These are phyloP conservation scores for Kwoniella europaea DNA, from an alignment of 768 basidiomycete species.

Conservation along the genomic window DNA sequence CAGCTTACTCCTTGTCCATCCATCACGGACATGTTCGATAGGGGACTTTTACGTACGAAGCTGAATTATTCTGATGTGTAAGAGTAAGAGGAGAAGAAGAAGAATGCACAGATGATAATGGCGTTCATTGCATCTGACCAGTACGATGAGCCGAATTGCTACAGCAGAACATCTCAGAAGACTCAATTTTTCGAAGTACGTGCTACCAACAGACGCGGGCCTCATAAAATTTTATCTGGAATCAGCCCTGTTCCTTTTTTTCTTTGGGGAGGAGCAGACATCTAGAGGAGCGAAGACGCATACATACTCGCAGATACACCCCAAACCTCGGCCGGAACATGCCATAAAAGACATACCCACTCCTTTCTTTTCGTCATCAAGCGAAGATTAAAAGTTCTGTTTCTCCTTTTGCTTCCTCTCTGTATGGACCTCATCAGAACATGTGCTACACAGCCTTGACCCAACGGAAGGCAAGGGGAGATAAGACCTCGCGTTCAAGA, in stretches of 20 bases:
- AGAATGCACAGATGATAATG: too few species aligned
- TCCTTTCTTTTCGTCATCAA: neutral
- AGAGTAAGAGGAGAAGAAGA: too few species aligned
- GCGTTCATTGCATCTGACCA: too few species aligned
- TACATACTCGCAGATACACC: neutral
- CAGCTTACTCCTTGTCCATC: neutral
- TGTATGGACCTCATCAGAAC: neutral
- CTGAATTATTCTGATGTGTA: too few species aligned
- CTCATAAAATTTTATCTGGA: neutral
- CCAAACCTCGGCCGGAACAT: neutral
- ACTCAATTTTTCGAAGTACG: too few species aligned
- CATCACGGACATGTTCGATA: too few species aligned
- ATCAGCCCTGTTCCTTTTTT: neutral
- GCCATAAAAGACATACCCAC: neutral
- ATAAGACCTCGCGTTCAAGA: neutral
- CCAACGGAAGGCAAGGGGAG: too few species aligned
- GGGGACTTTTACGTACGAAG: too few species aligned
- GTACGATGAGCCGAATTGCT: too few species aligned
- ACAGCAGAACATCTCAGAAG: too few species aligned
- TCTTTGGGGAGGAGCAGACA: neutral
- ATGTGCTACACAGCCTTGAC: too few species aligned
- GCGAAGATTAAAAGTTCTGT: neutral
- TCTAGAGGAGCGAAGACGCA: neutral
- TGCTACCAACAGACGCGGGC: too few species aligned
- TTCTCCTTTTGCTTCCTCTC: neutral